Evolutionary conservation across 768 basidiomycete species (phyloP).

Genomic region (Rhodosporidiobolus odoratus): DNA sequence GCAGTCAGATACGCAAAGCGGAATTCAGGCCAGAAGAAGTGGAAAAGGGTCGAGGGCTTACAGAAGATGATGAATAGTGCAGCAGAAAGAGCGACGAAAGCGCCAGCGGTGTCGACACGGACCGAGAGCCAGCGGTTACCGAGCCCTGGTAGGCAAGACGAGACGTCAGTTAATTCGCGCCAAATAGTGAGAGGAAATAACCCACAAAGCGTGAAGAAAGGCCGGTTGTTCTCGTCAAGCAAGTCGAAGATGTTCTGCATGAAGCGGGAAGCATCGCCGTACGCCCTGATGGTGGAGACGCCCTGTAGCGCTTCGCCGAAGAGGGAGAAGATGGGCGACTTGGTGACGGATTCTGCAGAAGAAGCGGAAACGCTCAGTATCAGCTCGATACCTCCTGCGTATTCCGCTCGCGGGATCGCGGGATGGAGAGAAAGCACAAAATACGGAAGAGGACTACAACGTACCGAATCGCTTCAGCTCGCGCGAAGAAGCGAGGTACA

Average conservation of each 20-base stretch:
- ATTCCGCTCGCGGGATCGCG: no score
- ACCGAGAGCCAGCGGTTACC: slow-evolving; percentile 41
- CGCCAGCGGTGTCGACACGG: slow-evolving; percentile 45
- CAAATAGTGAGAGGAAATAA: not conserved
- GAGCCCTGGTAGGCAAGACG: not conserved
- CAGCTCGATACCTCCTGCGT: no score
- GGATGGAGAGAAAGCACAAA: not conserved
- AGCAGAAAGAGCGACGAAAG: slow-evolving; percentile 46
- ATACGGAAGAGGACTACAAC: slow-evolving; percentile 5
- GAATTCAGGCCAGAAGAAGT: not conserved
- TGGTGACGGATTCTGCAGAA: slow-evolving; percentile 42
- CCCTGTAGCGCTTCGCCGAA: slow-evolving; percentile 49
- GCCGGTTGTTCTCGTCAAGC: slow-evolving; percentile 48
- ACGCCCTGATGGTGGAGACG: slow-evolving; percentile 49
- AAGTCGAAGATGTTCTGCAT: slow-evolving; percentile 45
- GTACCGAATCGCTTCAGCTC: slow-evolving; percentile 50
- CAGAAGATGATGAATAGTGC: slow-evolving; percentile 46
- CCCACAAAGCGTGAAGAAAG: slow-evolving; percentile 48
- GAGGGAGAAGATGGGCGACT: slow-evolving; percentile 48
- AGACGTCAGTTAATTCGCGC: not conserved
- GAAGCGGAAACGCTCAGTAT: not conserved
- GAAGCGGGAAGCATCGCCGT: slow-evolving; percentile 49
- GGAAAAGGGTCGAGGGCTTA: not conserved
- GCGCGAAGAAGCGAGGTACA: slow-evolving; percentile 48
- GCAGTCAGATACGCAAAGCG: not conserved